Conservation (phyloP, 129 eudicot genomes). For the Chrysanthemum seticuspe region DNA sequence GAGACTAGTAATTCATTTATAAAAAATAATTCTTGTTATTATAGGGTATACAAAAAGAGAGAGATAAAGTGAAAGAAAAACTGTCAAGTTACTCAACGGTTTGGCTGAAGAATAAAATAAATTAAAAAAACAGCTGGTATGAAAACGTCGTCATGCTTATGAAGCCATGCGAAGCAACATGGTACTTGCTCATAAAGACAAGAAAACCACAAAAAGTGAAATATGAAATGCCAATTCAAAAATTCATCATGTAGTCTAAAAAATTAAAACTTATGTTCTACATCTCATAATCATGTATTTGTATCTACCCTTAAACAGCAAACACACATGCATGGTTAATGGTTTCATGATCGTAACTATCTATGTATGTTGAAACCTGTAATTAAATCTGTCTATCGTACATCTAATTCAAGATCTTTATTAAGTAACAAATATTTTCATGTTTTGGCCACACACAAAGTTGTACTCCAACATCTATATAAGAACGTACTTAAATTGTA, state of each 20-base stretch:
- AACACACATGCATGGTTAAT: no score
- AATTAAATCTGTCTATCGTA: no score
- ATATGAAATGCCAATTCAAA: not conserved
- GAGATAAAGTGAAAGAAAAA: slow-evolving; percentile 32
- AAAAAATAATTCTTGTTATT: not conserved
- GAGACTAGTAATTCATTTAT: slow-evolving; percentile 13
- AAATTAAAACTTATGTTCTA: no score
- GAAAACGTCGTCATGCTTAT: slow-evolving; percentile 31
- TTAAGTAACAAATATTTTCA: not conserved
- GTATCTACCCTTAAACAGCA: no score
- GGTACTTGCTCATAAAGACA: slow-evolving; percentile 40
- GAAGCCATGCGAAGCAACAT: slow-evolving; percentile 48
- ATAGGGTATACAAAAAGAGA: not conserved
- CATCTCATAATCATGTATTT: no score
- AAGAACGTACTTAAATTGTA: no score
- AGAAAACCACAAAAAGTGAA: slow-evolving; percentile 18
- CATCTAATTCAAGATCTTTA: not conserved
- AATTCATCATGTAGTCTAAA: no score
- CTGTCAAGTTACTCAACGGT: slow-evolving; percentile 39
- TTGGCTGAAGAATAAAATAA: not conserved
- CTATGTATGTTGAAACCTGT: no score
- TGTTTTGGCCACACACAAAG: no score
- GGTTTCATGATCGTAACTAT: no score
- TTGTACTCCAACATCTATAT: no score
- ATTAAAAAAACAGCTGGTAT: slow-evolving; percentile 27